Base-by-base conservation (phyloP, 371 early-diverging fungal species). In the Basidiobolus meristosporus region DNA sequence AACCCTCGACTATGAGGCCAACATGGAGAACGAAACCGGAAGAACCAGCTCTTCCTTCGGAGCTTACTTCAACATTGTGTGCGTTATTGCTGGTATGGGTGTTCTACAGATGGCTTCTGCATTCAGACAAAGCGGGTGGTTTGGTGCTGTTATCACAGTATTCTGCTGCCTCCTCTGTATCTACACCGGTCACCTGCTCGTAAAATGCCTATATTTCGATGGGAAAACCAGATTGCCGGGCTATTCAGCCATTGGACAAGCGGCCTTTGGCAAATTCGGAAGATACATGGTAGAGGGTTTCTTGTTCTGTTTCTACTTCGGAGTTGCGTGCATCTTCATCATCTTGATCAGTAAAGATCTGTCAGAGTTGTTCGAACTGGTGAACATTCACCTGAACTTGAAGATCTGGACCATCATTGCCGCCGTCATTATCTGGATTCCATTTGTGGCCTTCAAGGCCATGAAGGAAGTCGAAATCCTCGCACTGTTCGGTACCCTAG, bases 61-160 rank as follows among this genome's bases (percentile, higher is more conserved):
- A 10, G 45, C 45, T 11, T 70, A 66, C 40, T 62, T 68, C 33
- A n/a, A n/a, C n/a, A n/a, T n/a, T n/a, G n/a, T n/a, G n/a, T n/a
- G n/a, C n/a, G n/a, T n/a, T n/a, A n/a, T n/a, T n/a, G n/a, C n/a
- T n/a, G n/a, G n/a, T n/a, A n/a, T n/a, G n/a, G n/a, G n/a, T n/a
- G n/a, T n/a, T n/a, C n/a, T n/a, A n/a, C n/a, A n/a, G n/a, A n/a
- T n/a, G n/a, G n/a, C n/a, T n/a, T n/a, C n/a, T n/a, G 79, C 85
- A 16, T 57, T 90, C 14, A 65, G 55, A 17, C 71, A 78, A 41
- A 74, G 80, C 35, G 89, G 89, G 7, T 90, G 90, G 90, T 50
- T 77, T 12, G 78, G 79, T 40, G 40, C 82, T 1, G 21, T 70
- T 12, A 63, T 87, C 43, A 60, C 89, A 12, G 53, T 73, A 12